Conservation (phyloP, 2,329 filamentous ascomycete genomes). For the Fusarium oxysporum region DNA sequence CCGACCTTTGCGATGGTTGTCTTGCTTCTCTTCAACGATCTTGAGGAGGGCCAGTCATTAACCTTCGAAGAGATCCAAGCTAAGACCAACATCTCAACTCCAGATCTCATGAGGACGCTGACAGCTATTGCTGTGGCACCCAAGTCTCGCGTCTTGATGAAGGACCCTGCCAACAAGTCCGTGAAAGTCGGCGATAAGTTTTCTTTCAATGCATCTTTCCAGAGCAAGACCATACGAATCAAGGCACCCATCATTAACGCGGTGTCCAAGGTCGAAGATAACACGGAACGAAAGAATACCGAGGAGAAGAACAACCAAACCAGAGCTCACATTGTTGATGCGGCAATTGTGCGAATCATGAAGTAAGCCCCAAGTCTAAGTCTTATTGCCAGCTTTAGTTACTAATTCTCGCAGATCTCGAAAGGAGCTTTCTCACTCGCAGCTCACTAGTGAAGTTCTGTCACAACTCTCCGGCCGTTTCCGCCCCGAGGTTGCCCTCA, state of each 20-base stretch:
- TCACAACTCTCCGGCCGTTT: slow-evolving; percentile 76
- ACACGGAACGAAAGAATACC: slow-evolving; percentile 75
- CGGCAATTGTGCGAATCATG: slow-evolving; percentile 84
- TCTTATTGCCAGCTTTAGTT: not conserved
- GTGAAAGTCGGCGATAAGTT: slow-evolving; percentile 84
- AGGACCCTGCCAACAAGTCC: slow-evolving; percentile 82
- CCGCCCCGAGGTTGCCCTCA: slow-evolving; percentile 79
- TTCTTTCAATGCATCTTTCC: slow-evolving; percentile 83
- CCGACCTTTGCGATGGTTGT: slow-evolving; percentile 94
- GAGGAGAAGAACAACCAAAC: slow-evolving; percentile 81
- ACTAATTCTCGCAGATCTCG: slow-evolving; percentile 67
- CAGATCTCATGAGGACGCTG: slow-evolving; percentile 80
- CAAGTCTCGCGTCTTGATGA: slow-evolving; percentile 83
- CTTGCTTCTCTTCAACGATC: slow-evolving; percentile 87
- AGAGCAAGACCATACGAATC: slow-evolving; percentile 85
- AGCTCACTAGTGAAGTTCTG: slow-evolving; percentile 78
- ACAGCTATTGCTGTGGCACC: slow-evolving; percentile 85
- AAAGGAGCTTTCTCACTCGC: slow-evolving; percentile 76
- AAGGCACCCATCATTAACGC: slow-evolving; percentile 88
- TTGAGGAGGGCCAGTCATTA: slow-evolving; percentile 64
- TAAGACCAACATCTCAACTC: slow-evolving; percentile 79
- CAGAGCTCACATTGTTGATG: slow-evolving; percentile 77
- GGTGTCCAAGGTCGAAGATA: slow-evolving; percentile 85
- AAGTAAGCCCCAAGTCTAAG: slow-evolving; percentile 69
- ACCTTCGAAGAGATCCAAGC: slow-evolving; percentile 84